Base-by-base conservation (phyloP, 2,329 filamentous ascomycete genomes). In the Venturia asperata region DNA sequence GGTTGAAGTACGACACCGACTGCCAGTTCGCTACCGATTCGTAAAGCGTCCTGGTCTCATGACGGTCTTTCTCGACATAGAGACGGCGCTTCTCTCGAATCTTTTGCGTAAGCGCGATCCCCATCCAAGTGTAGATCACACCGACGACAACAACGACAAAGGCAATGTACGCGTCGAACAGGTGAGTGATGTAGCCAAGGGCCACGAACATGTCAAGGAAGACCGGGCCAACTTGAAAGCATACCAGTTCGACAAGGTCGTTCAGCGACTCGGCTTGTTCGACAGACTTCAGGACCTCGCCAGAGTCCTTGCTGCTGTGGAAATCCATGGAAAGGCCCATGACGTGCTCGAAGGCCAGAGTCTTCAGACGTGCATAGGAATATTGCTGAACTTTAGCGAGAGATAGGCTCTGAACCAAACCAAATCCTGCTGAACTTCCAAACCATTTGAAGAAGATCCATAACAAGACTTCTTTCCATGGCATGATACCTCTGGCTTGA, bases 321-420 rank as follows among this genome's bases (percentile, higher is more conserved):
- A 89, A 90, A 67, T 89, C 86, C 76, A 87, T 87, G 0, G 85
- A 87, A 0, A 90, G 78, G n/a, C 77, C 79, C 81, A 91, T 85
- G 42, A 90, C 81, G 66, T 90, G 87, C 65, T 82, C 79, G 71
- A 89, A 90, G 0, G 86, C 83, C 1, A 84, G 80, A 1, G 82
- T 82, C 13, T 81, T 83, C 60, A 90, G 79, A 21, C 80, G 78
- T 61, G 81, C 78, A 68, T 86, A 85, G 0, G 83, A 81, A 67
- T 81, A 83, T 66, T 86, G 83, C 52, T 82, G 79, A 34, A 88
- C 74, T 1, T 82, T 81, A 34, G 82, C 74, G 74, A 82, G 83
- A 17, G 85, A 77, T 67, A 82, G 78, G 43, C 76, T 75, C 65
- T 80, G 78, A 61, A 86, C 67, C 43, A 82, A 76, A 3, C 76